Base-by-base conservation (phyloP, 176 grass and related monocot genomes). In the Carex littledalei region DNA sequence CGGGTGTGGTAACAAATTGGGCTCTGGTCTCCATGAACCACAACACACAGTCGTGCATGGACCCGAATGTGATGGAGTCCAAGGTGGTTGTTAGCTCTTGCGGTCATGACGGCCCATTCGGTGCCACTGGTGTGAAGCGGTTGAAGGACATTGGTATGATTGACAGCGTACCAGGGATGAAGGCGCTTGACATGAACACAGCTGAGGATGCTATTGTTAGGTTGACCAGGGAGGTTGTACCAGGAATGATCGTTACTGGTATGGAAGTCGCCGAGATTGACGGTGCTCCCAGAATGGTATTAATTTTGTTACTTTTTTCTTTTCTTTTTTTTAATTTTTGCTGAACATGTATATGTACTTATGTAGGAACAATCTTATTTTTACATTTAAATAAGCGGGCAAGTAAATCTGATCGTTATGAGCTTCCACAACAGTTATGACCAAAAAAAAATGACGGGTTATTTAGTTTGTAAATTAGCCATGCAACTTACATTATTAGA, bases 231-330 rank as follows among this genome's bases (percentile, higher is more conserved):
- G 96, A 99, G 88, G 79, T 99, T 56, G 91, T 99, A 31, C 96
- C 93, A 0, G 91, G 93, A 58, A 99, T 99, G 93, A 99, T 95
- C 70, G 90, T 95, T 79, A 99, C 96, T 56, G 96, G 96, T 2
- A 99, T 99, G 96, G 96, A 99, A 87, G 96, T 95, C 29, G 96
- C 96, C 11, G 96, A 99, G 90, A 99, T 99, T 20, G 96, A 99
- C 50, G 96, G 91, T 35, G 90, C 96, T 16, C 96, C 96, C 0
- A 95, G 96, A 86, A 99, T 99, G 96, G 95, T 98, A 89, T 3
- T 57, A 41, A 20, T 52, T 15, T 47, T 64, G 14, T 54, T 53
- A 1, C 55, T n/a, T 47, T 32, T 60, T 39, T 20, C 7, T 59
- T 58, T 58, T 17, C 5, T 58, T 58, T 58, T 58, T 20, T 63